Evolutionary conservation across 2,329 filamentous ascomycete species (phyloP), one percentile per base, ranked within the genome.

Genomic region (Hortaea werneckii): DNA sequence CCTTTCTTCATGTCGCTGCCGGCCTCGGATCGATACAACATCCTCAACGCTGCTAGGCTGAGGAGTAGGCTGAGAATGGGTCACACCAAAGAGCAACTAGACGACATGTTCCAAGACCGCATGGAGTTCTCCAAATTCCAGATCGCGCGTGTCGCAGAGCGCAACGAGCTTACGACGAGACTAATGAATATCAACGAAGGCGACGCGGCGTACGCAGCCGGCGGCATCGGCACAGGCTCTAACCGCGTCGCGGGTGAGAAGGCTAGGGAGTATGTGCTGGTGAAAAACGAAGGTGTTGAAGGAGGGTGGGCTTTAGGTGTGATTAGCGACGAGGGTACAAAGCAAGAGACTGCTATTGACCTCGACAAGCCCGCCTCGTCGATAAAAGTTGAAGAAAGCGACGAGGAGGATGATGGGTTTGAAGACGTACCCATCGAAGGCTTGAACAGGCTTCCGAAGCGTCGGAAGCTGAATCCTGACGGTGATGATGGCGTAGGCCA

Each of bases 91-190:
- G 90, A 98, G 53, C 92, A 98, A 66, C 69, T 98, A 10, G 89
- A 96, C 55, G 79, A 76, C 40, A 98, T 98, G 92, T 98, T 98
- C 62, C 90, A 92, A 0, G 85, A 98, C 63, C 80, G 92, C 27
- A 95, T 98, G 88, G 92, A 84, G 0, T 98, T 98, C 61, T 95
- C 89, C 1, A 83, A 77, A 50, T 98, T 98, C 60, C 92, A 98
- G 65, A 95, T 98, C 47, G 92, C 96, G 62, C 76, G 92, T 47
- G 94, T 96, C 8, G 80, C 77, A 54, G 90, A 98, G 67, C 77
- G 94, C 42, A 98, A 98, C 58, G 85, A 95, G 51, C 75, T 98
- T 28, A 98, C 94, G 0, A 92, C 98, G 62, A 77, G 90, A 35
- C 70, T 98, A 46, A 98, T 98, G 92, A 80, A 87, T 56, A 78